phyloP scores from a whole-genome alignment of 2,329 filamentous ascomycete species.

The Lachnellula willkommii region DNA sequence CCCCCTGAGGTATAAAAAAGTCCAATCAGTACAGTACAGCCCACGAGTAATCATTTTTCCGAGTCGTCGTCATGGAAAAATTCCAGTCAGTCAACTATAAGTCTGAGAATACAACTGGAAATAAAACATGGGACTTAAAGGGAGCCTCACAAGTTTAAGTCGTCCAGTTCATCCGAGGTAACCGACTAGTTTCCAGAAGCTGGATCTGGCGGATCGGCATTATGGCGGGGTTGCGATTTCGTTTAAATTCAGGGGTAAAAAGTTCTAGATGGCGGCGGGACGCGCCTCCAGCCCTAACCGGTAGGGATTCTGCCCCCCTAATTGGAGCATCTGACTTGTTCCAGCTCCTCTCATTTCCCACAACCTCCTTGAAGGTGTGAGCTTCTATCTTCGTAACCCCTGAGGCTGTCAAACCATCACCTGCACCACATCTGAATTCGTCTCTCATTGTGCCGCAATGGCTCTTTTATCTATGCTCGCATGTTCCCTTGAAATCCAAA shows the following conservation, averaged over 20 bases:
- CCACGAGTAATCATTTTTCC: too few species aligned
- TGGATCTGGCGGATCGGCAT: not conserved
- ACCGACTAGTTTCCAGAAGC: not conserved
- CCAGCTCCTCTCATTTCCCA: not conserved
- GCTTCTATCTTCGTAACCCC: not conserved
- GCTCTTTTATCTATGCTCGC: not conserved
- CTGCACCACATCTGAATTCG: not conserved
- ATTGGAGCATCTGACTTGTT: not conserved
- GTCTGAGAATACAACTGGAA: too few species aligned
- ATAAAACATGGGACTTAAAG: not conserved
- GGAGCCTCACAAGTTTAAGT: too few species aligned
- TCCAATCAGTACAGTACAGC: too few species aligned
- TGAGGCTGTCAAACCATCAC: not conserved
- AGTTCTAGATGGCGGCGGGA: not conserved
- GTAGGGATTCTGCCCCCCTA: not conserved
- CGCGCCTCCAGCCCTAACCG: not conserved
- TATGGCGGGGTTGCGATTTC: not conserved
- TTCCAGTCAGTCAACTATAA: too few species aligned
- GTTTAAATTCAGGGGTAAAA: not conserved
- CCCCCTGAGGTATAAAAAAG: too few species aligned
- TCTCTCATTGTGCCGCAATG: not conserved
- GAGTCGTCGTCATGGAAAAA: too few species aligned
- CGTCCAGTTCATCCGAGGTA: not conserved
- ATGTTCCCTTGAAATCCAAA: not conserved
- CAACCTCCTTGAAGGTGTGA: not conserved